These are phyloP conservation scores for Vitis hybrid DNA, from an alignment of 177 flowering plant species.

Conservation along the genomic window DNA sequence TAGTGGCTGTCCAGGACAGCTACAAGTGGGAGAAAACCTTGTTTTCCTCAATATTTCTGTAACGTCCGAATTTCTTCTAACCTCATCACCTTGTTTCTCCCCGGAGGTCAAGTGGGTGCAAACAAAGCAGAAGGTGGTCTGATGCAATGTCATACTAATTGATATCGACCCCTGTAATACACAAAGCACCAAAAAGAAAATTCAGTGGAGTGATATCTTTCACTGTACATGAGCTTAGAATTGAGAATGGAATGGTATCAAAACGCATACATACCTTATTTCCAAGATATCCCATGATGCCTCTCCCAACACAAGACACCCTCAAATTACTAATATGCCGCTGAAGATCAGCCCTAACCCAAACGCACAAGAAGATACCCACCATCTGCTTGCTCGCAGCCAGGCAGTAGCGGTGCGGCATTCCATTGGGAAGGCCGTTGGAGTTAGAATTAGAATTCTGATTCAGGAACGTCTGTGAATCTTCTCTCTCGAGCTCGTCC, in stretches of 20 bases:
- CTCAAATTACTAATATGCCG: constrained; percentile 54
- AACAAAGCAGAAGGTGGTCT: constrained; percentile 77
- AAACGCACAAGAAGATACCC: constrained; percentile 78
- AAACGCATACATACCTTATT: constrained; percentile 57
- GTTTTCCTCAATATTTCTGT: constrained; percentile 75
- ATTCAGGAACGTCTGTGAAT: constrained; percentile 17
- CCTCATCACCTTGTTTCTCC: constrained; percentile 76
- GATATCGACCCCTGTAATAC: constrained; percentile 73
- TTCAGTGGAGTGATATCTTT: not conserved
- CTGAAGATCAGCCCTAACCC: constrained; percentile 66
- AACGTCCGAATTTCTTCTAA: constrained; percentile 72
- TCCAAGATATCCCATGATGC: constrained; percentile 91
- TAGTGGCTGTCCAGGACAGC: constrained; percentile 21
- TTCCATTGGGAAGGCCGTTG: constrained; percentile 9
- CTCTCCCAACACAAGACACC: constrained; percentile 87
- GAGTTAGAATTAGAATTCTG: constrained; percentile 14
- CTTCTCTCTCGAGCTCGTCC: constrained; percentile 36
- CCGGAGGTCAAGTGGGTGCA: constrained; percentile 90
- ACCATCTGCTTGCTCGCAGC: constrained; percentile 97
- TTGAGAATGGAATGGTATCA: not conserved
- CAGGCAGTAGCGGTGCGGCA: constrained; percentile 38
- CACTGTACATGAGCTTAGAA: not conserved
- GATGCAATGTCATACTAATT: constrained; percentile 71
- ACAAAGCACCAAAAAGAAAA: not conserved
- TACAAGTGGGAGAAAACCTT: constrained; percentile 43